Evolutionary conservation across 805 yeast species (phyloP).

Genomic region (Saturnispora sanitii): DNA sequence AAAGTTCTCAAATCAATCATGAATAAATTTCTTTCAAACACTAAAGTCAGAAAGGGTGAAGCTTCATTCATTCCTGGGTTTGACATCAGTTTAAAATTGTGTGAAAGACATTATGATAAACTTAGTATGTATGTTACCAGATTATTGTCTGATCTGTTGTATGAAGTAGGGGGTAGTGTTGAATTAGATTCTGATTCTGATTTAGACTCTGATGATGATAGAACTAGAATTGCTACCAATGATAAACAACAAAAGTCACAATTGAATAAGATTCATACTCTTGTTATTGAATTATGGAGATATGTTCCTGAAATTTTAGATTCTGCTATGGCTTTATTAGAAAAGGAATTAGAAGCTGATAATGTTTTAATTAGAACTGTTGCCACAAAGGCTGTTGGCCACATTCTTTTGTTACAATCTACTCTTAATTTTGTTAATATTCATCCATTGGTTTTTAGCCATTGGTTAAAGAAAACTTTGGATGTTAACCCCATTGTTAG

Average conservation of each 20-base stretch:
- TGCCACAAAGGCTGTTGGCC: constrained; percentile 68
- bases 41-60: constrained; percentile 17
- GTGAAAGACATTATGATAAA: constrained; percentile 61
- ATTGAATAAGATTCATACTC: constrained; percentile 50
- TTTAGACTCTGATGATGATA: constrained; percentile 7
- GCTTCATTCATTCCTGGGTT: constrained; percentile 45
- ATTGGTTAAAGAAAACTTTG: constrained; percentile 67
- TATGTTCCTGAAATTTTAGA: constrained; percentile 64
- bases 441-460: constrained; percentile 51
- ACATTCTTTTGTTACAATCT: constrained; percentile 41
- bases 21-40: constrained; percentile 44
- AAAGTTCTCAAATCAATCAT: constrained; percentile 53
- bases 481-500: constrained; percentile 62
- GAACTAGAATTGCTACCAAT: not conserved
- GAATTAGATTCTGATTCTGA: constrained; percentile 13
- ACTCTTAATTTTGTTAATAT: constrained; percentile 46
- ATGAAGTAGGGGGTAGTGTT: constrained; percentile 32
- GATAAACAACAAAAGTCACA: constrained; percentile 25
- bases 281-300: constrained; percentile 64
- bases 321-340: constrained; percentile 68
- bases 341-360: constrained; percentile 71
- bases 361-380: constrained; percentile 49
- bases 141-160: constrained; percentile 66
- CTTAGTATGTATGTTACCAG: constrained; percentile 70
- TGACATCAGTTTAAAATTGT: constrained; percentile 53